Base-by-base conservation (phyloP, 139 green algal species). In the Mesotaenium endlicherianum region DNA sequence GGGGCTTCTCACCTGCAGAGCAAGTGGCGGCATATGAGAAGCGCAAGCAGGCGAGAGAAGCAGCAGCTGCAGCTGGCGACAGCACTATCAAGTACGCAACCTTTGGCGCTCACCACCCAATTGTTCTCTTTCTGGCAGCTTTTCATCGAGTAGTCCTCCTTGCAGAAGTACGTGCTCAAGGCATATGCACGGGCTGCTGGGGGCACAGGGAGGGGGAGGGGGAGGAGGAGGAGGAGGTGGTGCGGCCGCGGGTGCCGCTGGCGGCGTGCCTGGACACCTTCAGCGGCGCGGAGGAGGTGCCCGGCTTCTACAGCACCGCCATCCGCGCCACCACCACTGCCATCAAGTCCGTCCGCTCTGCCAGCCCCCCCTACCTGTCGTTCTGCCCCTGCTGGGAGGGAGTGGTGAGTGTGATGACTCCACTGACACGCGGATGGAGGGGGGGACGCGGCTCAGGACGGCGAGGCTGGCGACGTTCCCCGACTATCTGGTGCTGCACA, bases 381-480 rank as follows among this genome's bases (percentile, higher is more conserved):
- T 64, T 26, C 53, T 26, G 20, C 26, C 53, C 53, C 26, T 64
- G 26, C 20, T 64, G 53, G 53, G 26, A 64, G 20, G 26, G 26
- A 64, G 53, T 64, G 53, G 26, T 64, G n/a, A n/a, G n/a, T n/a
- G n/a, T n/a, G n/a, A n/a, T n/a, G n/a, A n/a, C n/a, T n/a, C n/a
- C n/a, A n/a, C n/a, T n/a, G n/a, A n/a, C n/a, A n/a, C n/a, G n/a
- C n/a, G n/a, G n/a, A n/a, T n/a, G n/a, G n/a, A n/a, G n/a, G n/a
- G n/a, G 60, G 5, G 41, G 41, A 47, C 36, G 11, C 8, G 41
- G 60, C 43, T 36, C 57, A 90, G 85, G 82, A 93, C 82, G 1
- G 69, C 59, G 6, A 87, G 92, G 68, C 86, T 99, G n/a, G 88
- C 90, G 36, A 91, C 91, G 53, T 97, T 98, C 82, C 95, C 96